These are phyloP conservation scores for Rhytidhysteron rufulum DNA, from an alignment of 2,329 filamentous ascomycete species.

Conservation along the genomic window DNA sequence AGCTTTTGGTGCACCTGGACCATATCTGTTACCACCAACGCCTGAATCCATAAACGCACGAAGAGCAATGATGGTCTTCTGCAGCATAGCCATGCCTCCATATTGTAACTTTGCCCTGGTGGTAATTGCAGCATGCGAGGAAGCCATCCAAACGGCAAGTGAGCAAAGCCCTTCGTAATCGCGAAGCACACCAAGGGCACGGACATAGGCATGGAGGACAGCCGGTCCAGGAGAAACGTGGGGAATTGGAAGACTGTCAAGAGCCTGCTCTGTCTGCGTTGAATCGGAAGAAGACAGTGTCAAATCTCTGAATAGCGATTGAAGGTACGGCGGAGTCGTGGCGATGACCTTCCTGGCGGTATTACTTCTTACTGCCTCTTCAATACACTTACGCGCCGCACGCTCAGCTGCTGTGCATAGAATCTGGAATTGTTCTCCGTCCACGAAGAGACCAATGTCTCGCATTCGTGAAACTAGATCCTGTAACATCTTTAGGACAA, in stretches of 20 bases:
- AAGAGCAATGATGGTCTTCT: conserved; percentile 36
- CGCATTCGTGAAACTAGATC: conserved; percentile 23
- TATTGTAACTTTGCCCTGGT: conserved; percentile 21
- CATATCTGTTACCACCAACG: too few relatives aligned
- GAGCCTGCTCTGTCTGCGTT: conserved; percentile 15
- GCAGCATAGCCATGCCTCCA: conserved; percentile 23
- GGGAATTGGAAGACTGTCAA: conserved; percentile 40
- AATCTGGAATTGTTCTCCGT: conserved; percentile 25
- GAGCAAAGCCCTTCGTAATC: conserved; percentile 57
- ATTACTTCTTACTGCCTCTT: conserved; percentile 6
- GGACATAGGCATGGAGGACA: conserved; percentile 58
- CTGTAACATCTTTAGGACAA: conserved; percentile 18
- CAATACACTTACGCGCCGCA: conserved; percentile 20
- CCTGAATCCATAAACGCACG: conserved; percentile 39
- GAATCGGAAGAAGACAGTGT: conserved; percentile 1
- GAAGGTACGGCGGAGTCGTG: conserved; percentile 1
- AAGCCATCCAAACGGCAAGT: conserved; percentile 56
- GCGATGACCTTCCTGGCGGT: conserved; percentile 13
- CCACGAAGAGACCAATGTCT: conserved; percentile 27
- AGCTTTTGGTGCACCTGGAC: conserved; percentile 27
- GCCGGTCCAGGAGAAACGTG: conserved; percentile 46
- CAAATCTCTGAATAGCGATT: conserved; percentile 2
- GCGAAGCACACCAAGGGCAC: conserved; percentile 58
- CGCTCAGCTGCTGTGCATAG: conserved; percentile 31
- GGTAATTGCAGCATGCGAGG: conserved; percentile 21